Evolutionary conservation across 2,329 filamentous ascomycete genomes (phyloP).

Genomic region (Colletotrichum gloeosporioides): DNA sequence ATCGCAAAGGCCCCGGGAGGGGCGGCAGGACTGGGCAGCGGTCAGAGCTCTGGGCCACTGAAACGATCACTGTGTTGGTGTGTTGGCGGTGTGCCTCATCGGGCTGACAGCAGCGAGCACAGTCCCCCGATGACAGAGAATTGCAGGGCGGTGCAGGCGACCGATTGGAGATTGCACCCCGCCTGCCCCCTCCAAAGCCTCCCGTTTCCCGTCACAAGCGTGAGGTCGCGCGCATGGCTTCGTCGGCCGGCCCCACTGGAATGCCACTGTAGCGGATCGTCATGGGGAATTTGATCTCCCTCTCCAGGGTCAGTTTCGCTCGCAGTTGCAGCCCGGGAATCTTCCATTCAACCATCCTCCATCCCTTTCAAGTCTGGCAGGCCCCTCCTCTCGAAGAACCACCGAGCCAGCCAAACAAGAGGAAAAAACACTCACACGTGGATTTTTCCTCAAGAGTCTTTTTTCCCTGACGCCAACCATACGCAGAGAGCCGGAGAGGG

Average conservation of each 20-base stretch:
- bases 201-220: background rate
- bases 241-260: background rate
- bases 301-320: background rate
- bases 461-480: background rate
- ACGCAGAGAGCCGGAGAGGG: background rate
- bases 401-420: background rate
- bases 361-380: background rate
- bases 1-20: background rate
- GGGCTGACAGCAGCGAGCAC: conserved; percentile 5
- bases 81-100: background rate
- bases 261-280: conserved; percentile 1
- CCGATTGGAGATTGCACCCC: background rate
- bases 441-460: background rate
- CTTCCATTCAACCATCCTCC: background rate
- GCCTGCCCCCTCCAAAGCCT: background rate
- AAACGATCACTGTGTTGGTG: conserved; percentile 16
- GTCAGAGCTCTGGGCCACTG: conserved; percentile 12
- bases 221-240: background rate
- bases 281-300: background rate
- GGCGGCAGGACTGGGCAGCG: conserved; percentile 1
- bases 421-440: background rate
- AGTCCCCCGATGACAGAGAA: background rate
- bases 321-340: background rate
- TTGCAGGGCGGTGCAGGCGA: background rate
- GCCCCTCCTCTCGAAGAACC: background rate